phyloP scores from a whole-genome alignment of 2,329 filamentous ascomycete genomes.

The Colletotrichum chrysophilum region DNA sequence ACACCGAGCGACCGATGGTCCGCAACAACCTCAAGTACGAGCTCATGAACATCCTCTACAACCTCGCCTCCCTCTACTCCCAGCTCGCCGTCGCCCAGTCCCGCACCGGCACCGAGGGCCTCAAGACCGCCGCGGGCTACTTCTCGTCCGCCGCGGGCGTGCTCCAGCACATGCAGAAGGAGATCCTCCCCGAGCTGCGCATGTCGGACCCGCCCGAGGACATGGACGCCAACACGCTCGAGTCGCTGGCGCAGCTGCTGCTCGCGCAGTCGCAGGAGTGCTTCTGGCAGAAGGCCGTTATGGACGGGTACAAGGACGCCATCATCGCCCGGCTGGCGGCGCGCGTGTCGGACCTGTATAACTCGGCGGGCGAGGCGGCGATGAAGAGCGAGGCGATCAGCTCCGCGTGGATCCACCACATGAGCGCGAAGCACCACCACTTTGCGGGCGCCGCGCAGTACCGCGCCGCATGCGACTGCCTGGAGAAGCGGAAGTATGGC shows the following conservation, averaged over 20 bases:
- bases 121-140: slow-evolving; percentile 88
- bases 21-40: slow-evolving; percentile 78
- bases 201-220: slow-evolving; percentile 86
- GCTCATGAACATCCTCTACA: slow-evolving; percentile 90
- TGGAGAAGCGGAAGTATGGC: slow-evolving; percentile 94
- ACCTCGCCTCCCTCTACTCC: slow-evolving; percentile 90
- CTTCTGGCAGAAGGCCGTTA: slow-evolving; percentile 97
- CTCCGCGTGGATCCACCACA: slow-evolving; percentile 96
- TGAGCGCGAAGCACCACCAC: slow-evolving; percentile 95
- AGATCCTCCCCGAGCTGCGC: slow-evolving; percentile 82
- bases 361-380: slow-evolving; percentile 80
- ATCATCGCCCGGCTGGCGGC: slow-evolving; percentile 91
- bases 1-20: slow-evolving; percentile 74
- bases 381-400: slow-evolving; percentile 89
- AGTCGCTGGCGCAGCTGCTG: slow-evolving; percentile 82
- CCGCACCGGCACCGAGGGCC: slow-evolving; percentile 77
- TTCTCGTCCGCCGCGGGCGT: slow-evolving; percentile 89
- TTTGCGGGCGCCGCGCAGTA: slow-evolving; percentile 97
- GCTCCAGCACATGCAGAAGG: slow-evolving; percentile 76
- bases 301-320: slow-evolving; percentile 90
- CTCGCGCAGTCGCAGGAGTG: slow-evolving; percentile 96
- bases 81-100: slow-evolving; percentile 87
- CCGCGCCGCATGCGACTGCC: slow-evolving; percentile 84
- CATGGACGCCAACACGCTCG: slow-evolving; percentile 89
- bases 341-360: slow-evolving; percentile 89